Conservation (phyloP, 2,329 filamentous ascomycete genomes). For the Lasiodiplodia gonubiensis region DNA sequence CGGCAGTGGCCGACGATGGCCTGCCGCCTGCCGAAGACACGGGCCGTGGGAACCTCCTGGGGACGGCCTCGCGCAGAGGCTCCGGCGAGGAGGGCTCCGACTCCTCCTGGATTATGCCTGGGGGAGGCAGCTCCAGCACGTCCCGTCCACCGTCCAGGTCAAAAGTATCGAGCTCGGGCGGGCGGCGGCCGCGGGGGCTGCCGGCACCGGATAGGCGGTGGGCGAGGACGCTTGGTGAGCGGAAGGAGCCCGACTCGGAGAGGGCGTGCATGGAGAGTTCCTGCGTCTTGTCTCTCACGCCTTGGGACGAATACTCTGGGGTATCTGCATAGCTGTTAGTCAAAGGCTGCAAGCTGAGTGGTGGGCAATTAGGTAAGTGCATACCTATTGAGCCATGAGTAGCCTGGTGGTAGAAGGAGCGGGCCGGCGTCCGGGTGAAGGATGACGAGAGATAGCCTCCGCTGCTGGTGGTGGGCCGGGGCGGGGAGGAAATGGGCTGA, state of each 20-base stretch:
- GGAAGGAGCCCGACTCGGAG: slow-evolving; percentile 35
- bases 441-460: slow-evolving; percentile 31
- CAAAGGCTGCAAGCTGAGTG: slow-evolving; percentile 6
- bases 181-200: slow-evolving; percentile 16
- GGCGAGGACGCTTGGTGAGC: slow-evolving; percentile 25
- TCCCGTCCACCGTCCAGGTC: slow-evolving; percentile 6
- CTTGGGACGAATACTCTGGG: slow-evolving; percentile 73
- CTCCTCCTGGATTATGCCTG: slow-evolving; percentile 12
- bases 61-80: neutral
- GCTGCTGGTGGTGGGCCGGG: slow-evolving; percentile 18
- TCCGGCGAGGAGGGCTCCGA: slow-evolving; percentile 26
- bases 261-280: slow-evolving; percentile 85
- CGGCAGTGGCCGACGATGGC: neutral
- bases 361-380: slow-evolving; percentile 33
- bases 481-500: slow-evolving; percentile 23
- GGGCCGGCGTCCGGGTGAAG: slow-evolving; percentile 62
- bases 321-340: slow-evolving; percentile 61
- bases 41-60: slow-evolving; percentile 9
- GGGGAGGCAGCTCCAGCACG: slow-evolving; percentile 12
- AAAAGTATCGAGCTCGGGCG: slow-evolving; percentile 18
- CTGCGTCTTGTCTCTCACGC: slow-evolving; percentile 83
- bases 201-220: slow-evolving; percentile 13
- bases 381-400: slow-evolving; percentile 64
- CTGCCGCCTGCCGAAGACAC: neutral
- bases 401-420: slow-evolving; percentile 73